phyloP scores from a whole-genome alignment of 306 rosid genomes.

The Ormosia emarginata region DNA sequence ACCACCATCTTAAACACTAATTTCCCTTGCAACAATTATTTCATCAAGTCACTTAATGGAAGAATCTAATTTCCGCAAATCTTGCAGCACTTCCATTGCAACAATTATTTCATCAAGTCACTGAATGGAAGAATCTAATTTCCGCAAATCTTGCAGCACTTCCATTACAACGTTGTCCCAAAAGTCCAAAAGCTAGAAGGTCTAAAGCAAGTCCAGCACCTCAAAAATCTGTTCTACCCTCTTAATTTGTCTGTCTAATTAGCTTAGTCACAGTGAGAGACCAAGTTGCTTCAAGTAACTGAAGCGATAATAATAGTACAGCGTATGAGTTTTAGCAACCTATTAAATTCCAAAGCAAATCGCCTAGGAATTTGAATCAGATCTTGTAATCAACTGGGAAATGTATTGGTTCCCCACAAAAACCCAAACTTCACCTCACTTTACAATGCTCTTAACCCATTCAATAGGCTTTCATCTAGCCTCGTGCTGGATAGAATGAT shows the following conservation, averaged over 20 bases:
- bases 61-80: background rate
- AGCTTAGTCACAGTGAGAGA: no score
- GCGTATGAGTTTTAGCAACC: conserved; percentile 3
- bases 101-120: background rate
- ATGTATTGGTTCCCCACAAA: background rate
- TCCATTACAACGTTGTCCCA: no score
- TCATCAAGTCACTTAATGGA: background rate
- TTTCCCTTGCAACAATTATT: background rate
- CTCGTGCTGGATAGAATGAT: conserved; percentile 38
- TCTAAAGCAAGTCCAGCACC: no score
- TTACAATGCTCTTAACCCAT: conserved; percentile 8
- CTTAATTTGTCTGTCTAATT: no score
- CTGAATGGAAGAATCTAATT: background rate
- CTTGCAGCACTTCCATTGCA: no score
- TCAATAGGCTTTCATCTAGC: conserved; percentile 32
- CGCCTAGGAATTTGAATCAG: conserved; percentile 2
- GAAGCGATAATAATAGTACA: no score
- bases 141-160: background rate
- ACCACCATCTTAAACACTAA: background rate
- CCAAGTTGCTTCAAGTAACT: no score
- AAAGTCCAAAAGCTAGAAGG: no score
- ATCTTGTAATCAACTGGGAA: background rate
- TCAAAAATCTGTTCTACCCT: no score
- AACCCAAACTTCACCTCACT: conserved; percentile 16
- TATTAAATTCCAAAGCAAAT: conserved; percentile 21